Base-by-base conservation (phyloP, 2,329 filamentous ascomycete species). In the Apiospora rasikravindrae region DNA sequence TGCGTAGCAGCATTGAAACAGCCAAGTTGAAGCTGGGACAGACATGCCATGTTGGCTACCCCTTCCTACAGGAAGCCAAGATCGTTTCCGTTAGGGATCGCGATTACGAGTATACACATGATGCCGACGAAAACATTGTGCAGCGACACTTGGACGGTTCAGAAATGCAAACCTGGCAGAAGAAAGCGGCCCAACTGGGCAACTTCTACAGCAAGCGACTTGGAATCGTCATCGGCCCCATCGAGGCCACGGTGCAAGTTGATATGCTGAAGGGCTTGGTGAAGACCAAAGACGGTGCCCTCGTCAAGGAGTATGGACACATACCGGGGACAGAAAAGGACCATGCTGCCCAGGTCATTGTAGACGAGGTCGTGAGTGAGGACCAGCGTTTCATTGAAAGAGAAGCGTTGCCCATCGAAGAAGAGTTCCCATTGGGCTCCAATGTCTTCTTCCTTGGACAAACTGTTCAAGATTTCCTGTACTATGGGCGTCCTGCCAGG, bases 391-490 rank as follows among this genome's bases (percentile, higher is more conserved):
- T 99, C 83, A 89, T 98, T 70, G 96, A 99, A 83, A 93, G 91
- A 77, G 92, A 88, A 16, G 95, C 96, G n/a, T 80, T 97, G 6
- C 93, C 96, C 0, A 92, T 99, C 45, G 93, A 95, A 76, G 92
- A 98, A 81, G 96, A 99, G 78, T 98, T 98, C 74, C 95, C 96
- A 0, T 83, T 91, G 71, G 92, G 91, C 51, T 93, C 94, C 1
- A 90, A 92, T 71, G 95, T 93, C 0, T 99, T 99, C 84, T 98
- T 98, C 86, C 85, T 99, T 2, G 96, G 96, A 67, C 95, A 98
- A 26, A 44, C 49, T 97, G 93, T 83, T 94, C 94, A 66, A 49
- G 71, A 73, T n/a, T 44, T 45, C 66, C 29, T 57, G 68, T 69
- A 51, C 70, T 98, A 97, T 78, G 96, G 96, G 22, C 90, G 95